Percentiles rank a stretch among this genome's conserved stretches.
These are phyloP conservation scores for Corymbia citriodora DNA, from an alignment of 441 rosid species.

Conservation along the genomic window DNA sequence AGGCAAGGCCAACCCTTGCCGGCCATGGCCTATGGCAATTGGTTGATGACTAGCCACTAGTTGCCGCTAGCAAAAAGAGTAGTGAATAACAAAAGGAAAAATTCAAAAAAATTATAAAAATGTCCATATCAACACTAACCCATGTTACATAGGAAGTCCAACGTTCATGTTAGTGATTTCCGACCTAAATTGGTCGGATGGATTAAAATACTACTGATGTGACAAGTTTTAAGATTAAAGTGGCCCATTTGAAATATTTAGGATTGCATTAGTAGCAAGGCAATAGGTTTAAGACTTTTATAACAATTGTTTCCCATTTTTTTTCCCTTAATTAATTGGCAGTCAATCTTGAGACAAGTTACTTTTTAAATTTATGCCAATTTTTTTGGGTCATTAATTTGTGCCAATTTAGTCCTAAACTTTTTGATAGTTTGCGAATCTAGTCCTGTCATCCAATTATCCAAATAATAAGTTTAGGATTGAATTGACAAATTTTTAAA, in stretches of 20 bases:
- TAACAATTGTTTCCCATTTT: not conserved
- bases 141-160: rapidly evolving
- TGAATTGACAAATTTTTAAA: too few relatives aligned
- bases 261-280: too few relatives aligned
- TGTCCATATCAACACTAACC: too few relatives aligned
- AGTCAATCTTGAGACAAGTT: too few relatives aligned
- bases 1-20: too few relatives aligned
- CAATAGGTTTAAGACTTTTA: not conserved
- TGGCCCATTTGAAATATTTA: not conserved
- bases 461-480: not conserved
- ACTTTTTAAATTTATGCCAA: too few relatives aligned
- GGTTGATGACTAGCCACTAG: rapidly evolving
- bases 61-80: rapidly evolving
- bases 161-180: rapidly evolving
- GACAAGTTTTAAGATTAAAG: too few relatives aligned
- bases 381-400: too few relatives aligned
- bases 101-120: too few relatives aligned
- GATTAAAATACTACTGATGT: rapidly evolving
- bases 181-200: not conserved
- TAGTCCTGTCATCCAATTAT: not conserved
- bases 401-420: too few relatives aligned
- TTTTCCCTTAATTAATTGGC: too few relatives aligned
- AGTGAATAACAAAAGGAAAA: too few relatives aligned
- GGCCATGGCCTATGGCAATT: not conserved
- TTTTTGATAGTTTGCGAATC: not conserved